These are phyloP conservation scores for Yamagishiella unicocca DNA, from an alignment of 139 green algal species.

Conservation along the genomic window DNA sequence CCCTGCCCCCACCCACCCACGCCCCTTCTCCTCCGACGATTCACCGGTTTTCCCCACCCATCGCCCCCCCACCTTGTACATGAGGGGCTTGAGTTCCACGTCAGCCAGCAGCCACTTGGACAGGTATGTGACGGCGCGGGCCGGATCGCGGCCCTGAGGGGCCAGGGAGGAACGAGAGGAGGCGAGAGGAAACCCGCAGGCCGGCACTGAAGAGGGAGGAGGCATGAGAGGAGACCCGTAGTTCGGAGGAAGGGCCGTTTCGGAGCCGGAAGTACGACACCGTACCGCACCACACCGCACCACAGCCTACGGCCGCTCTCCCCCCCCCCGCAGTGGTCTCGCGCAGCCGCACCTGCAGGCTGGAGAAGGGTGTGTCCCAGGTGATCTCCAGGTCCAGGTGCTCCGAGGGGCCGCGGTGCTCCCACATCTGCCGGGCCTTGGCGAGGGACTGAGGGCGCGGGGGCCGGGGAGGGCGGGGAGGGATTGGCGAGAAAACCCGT, in stretches of 20 bases:
- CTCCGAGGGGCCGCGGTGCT: neutral
- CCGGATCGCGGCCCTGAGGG: constrained; percentile 11
- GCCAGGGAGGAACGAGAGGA: too few relatives aligned
- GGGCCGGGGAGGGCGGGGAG: neutral
- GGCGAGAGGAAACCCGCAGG: too few relatives aligned
- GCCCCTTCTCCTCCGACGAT: neutral
- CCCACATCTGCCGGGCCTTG: constrained; percentile 19
- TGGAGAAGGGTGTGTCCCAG: neutral
- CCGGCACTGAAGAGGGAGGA: too few relatives aligned
- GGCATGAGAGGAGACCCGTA: too few relatives aligned
- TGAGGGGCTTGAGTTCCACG: neutral
- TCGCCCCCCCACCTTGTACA: constrained; percentile 23
- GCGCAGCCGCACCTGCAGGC: neutral
- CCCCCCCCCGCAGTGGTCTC: neutral
- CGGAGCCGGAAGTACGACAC: too few relatives aligned
- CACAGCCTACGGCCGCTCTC: too few relatives aligned
- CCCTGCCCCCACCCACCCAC: neutral
- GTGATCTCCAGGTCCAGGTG: constrained; percentile 12
- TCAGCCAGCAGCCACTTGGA: neutral
- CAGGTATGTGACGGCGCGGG: neutral
- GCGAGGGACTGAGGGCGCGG: neutral
- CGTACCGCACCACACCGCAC: too few relatives aligned
- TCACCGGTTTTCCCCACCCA: neutral
- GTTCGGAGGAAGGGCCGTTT: too few relatives aligned
- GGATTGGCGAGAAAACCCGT: too few relatives aligned